Evolutionary conservation across 1,284 basidiomycete species (phyloP).

Genomic region (Trametes versicolor): DNA sequence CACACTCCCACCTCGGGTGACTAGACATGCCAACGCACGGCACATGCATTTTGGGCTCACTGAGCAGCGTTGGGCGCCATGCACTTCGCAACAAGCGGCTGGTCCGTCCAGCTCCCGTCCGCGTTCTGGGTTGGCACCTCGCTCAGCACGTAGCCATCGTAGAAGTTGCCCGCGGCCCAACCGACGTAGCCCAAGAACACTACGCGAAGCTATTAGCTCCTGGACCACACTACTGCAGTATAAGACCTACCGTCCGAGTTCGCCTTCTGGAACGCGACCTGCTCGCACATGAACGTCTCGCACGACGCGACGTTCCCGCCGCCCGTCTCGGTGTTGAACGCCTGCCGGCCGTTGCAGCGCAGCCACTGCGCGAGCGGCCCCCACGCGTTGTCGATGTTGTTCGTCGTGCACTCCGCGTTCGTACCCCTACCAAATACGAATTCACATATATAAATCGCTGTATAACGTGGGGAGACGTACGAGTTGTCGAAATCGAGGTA

Average conservation of each 20-base stretch:
- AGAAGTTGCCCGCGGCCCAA: constrained; percentile 55
- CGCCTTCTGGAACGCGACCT: constrained; percentile 59
- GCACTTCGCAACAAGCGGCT: constrained; percentile 50
- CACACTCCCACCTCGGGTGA: too few relatives aligned
- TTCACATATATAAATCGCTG: too few relatives aligned
- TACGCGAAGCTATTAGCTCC: constrained; percentile 16
- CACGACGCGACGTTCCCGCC: constrained; percentile 64
- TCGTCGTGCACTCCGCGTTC: constrained; percentile 55
- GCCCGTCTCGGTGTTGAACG: constrained; percentile 71
- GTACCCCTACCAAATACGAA: constrained; percentile 46
- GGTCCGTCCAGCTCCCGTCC: constrained; percentile 53
- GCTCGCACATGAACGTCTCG: constrained; percentile 55
- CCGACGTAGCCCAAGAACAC: constrained; percentile 56
- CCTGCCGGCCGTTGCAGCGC: constrained; percentile 61
- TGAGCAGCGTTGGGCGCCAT: constrained; percentile 47
- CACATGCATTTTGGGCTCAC: too few relatives aligned
- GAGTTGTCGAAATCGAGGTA: constrained; percentile 69
- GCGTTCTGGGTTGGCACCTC: constrained; percentile 49
- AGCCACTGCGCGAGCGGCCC: constrained; percentile 60
- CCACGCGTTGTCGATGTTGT: constrained; percentile 62
- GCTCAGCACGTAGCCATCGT: constrained; percentile 46
- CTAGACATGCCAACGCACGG: too few relatives aligned
- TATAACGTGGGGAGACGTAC: too few relatives aligned
- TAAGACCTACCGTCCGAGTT: constrained; percentile 57
- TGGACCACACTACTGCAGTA: not conserved